phyloP scores from a whole-genome alignment of 305 asterid species.

The Fraxinus velutina region DNA sequence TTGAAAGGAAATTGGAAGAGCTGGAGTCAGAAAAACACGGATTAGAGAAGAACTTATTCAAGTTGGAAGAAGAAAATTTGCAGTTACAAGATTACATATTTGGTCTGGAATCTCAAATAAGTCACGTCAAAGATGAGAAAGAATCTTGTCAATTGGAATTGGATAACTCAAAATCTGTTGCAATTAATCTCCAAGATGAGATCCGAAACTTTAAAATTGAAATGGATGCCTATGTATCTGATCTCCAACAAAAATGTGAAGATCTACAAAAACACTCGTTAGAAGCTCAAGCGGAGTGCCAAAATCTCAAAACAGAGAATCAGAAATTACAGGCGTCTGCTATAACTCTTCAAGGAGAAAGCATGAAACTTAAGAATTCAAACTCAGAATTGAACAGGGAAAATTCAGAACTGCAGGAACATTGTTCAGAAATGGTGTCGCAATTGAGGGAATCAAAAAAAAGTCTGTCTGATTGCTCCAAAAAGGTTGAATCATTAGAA shows the following conservation, averaged over 20 bases:
- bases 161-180: conserved; percentile 31
- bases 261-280: conserved; percentile 36
- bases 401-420: conserved; percentile 42
- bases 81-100: conserved; percentile 31
- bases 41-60: conserved; percentile 36
- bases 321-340: conserved; percentile 33
- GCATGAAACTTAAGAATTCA: conserved; percentile 31
- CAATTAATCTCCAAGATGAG: conserved; percentile 43
- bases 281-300: conserved; percentile 48
- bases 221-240: conserved; percentile 31
- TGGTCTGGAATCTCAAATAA: conserved; percentile 36
- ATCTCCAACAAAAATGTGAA: conserved; percentile 37
- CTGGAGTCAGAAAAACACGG: conserved; percentile 34
- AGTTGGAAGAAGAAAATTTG: conserved; percentile 42
- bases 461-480: conserved; percentile 39
- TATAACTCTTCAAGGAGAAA: conserved; percentile 35
- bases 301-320: conserved; percentile 42
- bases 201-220: conserved; percentile 38
- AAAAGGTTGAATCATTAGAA: conserved; percentile 46
- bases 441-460: conserved; percentile 41
- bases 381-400: conserved; percentile 40
- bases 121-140: conserved; percentile 39
- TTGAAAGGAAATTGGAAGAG: conserved; percentile 39
- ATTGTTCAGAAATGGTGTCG: conserved; percentile 34
- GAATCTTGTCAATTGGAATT: conserved; percentile 35